phyloP scores from a whole-genome alignment of 1,284 basidiomycete species.

The Tylopilus sp. region DNA sequence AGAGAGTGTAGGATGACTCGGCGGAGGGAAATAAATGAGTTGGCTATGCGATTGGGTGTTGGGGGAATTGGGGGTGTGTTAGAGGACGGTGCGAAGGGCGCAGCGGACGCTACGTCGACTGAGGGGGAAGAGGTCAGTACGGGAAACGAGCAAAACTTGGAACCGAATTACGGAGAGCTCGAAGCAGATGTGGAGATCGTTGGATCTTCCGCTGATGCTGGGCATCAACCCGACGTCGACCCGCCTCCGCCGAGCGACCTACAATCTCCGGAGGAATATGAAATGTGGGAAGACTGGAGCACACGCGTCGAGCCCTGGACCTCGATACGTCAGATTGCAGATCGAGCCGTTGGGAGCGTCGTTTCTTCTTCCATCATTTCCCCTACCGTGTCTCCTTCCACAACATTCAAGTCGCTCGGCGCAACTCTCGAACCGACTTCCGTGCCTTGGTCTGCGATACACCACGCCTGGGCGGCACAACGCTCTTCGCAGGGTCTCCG shows the following conservation, averaged over 20 bases:
- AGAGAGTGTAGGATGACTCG: slow-evolving; percentile 54
- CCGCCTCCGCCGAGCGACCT: not conserved
- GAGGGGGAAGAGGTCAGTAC: slow-evolving; percentile 14
- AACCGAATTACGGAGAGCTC: slow-evolving; percentile 14
- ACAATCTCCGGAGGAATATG: slow-evolving; percentile 28
- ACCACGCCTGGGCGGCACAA: slow-evolving; percentile 58
- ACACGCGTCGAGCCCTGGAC: slow-evolving; percentile 62
- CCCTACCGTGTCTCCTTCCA: slow-evolving; percentile 8
- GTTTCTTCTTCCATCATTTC: slow-evolving; percentile 41
- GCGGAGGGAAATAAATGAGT: slow-evolving; percentile 71
- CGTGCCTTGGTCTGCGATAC: slow-evolving; percentile 62
- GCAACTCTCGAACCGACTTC: slow-evolving; percentile 49
- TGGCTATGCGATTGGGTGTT: slow-evolving; percentile 76
- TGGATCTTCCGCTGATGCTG: slow-evolving; percentile 15
- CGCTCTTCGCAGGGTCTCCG: slow-evolving; percentile 49
- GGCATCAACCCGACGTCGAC: slow-evolving; percentile 1
- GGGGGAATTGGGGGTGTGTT: slow-evolving; percentile 69
- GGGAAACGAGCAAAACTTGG: slow-evolving; percentile 1
- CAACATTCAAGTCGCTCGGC: slow-evolving; percentile 30
- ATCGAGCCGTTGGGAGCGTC: slow-evolving; percentile 65
- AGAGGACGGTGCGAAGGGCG: slow-evolving; percentile 31
- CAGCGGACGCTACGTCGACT: slow-evolving; percentile 6
- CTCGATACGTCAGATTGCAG: slow-evolving; percentile 65
- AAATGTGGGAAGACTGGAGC: slow-evolving; percentile 75
- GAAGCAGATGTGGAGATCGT: slow-evolving; percentile 17